A percentile compares a stretch with the other conserved stretches of the same genome.
These are phyloP conservation scores for Stemphylium beticola DNA, from an alignment of 2,329 filamentous ascomycete species.

Conservation along the genomic window DNA sequence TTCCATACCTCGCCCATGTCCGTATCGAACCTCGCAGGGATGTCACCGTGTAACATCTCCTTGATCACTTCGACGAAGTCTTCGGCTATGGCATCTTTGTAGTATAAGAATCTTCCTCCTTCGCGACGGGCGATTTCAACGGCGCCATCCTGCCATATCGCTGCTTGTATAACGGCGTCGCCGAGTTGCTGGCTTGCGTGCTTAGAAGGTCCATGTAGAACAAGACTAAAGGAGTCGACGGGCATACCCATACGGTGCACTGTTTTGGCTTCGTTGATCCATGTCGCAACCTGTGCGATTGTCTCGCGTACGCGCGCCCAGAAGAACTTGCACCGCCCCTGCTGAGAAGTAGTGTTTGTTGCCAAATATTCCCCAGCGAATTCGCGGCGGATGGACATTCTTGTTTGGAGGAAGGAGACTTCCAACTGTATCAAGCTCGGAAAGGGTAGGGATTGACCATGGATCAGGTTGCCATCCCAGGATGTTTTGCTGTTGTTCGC, in stretches of 20 bases:
- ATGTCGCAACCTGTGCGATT: neutral
- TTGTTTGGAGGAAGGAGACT: too few relatives aligned
- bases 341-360: too few relatives aligned
- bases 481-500: too few relatives aligned
- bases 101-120: neutral
- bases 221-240: neutral
- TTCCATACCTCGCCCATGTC: conserved; percentile 1
- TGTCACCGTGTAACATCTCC: neutral
- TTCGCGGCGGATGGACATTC: too few relatives aligned
- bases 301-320: too few relatives aligned
- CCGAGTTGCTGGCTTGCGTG: conserved; percentile 1
- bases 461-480: too few relatives aligned
- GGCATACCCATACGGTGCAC: neutral
- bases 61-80: neutral
- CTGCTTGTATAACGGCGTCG: neutral
- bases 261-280: neutral
- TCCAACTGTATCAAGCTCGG: too few relatives aligned
- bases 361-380: too few relatives aligned
- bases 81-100: neutral
- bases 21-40: neutral
- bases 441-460: too few relatives aligned
- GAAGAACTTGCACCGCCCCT: too few relatives aligned
- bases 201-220: neutral
- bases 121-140: neutral
- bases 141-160: conserved; percentile 1